These are phyloP conservation scores for Tolypocladium nubicola DNA, from an alignment of 2,329 filamentous ascomycete genomes.

Conservation along the genomic window DNA sequence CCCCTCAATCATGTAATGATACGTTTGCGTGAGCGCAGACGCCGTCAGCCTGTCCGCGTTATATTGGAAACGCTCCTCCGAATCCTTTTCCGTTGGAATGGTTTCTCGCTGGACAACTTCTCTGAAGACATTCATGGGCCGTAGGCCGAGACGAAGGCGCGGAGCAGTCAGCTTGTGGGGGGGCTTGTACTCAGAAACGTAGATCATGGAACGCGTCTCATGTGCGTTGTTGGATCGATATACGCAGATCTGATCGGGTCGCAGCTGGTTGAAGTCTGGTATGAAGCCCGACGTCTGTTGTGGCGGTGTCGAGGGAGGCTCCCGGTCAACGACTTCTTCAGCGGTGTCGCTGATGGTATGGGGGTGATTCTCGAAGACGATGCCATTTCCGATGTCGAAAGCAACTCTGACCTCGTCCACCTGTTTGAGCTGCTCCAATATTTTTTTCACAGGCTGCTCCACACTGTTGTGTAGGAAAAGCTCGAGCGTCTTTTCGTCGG, in stretches of 20 bases:
- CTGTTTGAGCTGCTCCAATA: conserved; percentile 17
- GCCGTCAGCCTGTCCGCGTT: conserved; percentile 25
- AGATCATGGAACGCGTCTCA: conserved; percentile 11
- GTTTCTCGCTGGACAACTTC: conserved; percentile 20
- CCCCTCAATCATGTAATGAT: conserved; percentile 36
- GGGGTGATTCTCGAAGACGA: conserved; percentile 21
- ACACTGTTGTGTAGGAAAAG: conserved; percentile 16
- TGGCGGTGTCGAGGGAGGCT: neutral
- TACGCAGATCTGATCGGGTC: conserved; percentile 21
- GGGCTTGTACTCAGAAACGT: conserved; percentile 33
- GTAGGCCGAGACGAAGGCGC: conserved; percentile 30
- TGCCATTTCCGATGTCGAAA: conserved; percentile 15
- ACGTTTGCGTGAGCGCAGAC: conserved; percentile 34
- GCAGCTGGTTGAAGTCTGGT: conserved; percentile 11
- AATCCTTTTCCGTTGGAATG: conserved; percentile 12
- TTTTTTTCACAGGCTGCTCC: conserved; percentile 16
- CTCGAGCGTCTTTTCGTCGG: conserved; percentile 19
- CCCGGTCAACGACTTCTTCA: neutral
- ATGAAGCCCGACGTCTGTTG: conserved; percentile 8
- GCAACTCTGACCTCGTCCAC: conserved; percentile 7
- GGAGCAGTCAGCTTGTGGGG: conserved; percentile 32
- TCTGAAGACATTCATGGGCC: conserved; percentile 27
- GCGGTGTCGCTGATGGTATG: conserved; percentile 14
- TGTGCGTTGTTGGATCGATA: conserved; percentile 5
- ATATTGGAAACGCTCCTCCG: conserved; percentile 21